phyloP scores from a whole-genome alignment of 306 rosid genomes.

The Glycyrrhiza uralensis region DNA sequence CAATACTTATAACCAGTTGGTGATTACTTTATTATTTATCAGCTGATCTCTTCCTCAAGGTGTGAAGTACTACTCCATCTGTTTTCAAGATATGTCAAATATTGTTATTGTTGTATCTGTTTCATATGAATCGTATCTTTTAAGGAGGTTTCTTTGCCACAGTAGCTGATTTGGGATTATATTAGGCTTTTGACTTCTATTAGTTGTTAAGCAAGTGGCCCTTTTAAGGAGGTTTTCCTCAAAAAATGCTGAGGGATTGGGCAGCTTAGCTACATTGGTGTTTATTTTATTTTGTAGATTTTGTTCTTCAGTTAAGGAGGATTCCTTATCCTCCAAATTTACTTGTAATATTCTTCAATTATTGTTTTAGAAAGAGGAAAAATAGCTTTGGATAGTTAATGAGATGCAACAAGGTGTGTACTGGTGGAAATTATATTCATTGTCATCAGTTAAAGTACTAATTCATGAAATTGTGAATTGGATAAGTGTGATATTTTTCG shows the following conservation, averaged over 20 bases:
- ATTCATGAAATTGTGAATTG: not conserved
- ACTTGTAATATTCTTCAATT: not conserved
- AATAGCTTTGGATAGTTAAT: not conserved
- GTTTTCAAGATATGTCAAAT: not conserved
- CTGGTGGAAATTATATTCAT: not conserved
- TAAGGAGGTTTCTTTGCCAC: not conserved
- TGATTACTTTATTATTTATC: slow-evolving; percentile 1
- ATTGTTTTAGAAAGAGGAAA: not conserved
- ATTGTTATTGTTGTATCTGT: slow-evolving; percentile 4
- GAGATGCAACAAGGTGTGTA: slow-evolving; percentile 16
- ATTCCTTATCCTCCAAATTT: not conserved
- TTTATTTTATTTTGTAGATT: not conserved
- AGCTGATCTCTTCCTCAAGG: not conserved
- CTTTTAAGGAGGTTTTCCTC: not conserved
- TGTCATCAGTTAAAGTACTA: slow-evolving; percentile 6
- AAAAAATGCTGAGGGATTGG: not conserved
- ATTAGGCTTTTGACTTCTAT: not conserved
- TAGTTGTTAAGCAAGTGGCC: not conserved
- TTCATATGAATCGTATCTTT: not conserved
- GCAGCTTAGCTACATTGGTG: not conserved
- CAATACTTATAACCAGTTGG: not conserved
- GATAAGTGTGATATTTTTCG: not conserved
- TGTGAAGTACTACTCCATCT: not conserved
- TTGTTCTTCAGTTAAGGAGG: not conserved
- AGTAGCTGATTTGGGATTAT: not conserved